phyloP scores from a whole-genome alignment of 1,139 yeast species.

The Candida sanyaensis region DNA sequence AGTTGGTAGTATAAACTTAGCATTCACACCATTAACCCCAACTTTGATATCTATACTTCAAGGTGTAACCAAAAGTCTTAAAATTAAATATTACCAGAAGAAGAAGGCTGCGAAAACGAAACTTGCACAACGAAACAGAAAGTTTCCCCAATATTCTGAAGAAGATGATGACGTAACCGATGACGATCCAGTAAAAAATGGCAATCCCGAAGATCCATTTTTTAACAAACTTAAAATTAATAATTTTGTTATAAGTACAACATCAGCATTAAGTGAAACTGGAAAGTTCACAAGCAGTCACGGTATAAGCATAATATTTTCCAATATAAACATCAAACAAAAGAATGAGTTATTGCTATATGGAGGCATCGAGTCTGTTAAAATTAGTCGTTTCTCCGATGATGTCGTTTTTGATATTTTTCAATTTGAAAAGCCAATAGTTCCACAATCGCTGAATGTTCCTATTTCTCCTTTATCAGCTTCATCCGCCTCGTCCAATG shows the following conservation, averaged over 20 bases:
- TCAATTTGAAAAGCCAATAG: slow-evolving; percentile 17
- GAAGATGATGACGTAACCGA: slow-evolving; percentile 18
- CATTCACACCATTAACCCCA: slow-evolving; percentile 41
- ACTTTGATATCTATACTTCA: slow-evolving; percentile 31
- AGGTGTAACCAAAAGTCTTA: slow-evolving; percentile 34
- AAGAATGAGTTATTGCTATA: slow-evolving; percentile 40
- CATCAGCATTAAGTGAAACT: slow-evolving; percentile 40
- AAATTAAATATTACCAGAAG: slow-evolving; percentile 32
- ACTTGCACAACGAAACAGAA: slow-evolving; percentile 9
- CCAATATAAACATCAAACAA: slow-evolving; percentile 41
- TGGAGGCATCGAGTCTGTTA: slow-evolving; percentile 48
- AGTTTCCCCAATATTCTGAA: slow-evolving; percentile 34
- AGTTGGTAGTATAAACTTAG: slow-evolving; percentile 46
- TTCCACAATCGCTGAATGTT: slow-evolving; percentile 5
- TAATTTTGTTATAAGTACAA: slow-evolving; percentile 39
- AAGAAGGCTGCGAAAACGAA: slow-evolving; percentile 20
- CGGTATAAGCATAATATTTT: slow-evolving; percentile 28
- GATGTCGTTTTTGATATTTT: slow-evolving; percentile 22
- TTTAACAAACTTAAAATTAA: slow-evolving; percentile 37
- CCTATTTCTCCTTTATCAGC: slow-evolving; percentile 11
- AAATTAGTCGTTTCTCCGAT: slow-evolving; percentile 20
- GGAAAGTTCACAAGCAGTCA: slow-evolving; percentile 40
- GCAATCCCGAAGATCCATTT: slow-evolving; percentile 16
- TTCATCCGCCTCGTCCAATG: slow-evolving; percentile 7
- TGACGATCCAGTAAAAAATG: slow-evolving; percentile 14